Evolutionary conservation across 202 grass and related monocot species (phyloP), one percentile per base, ranked within the genome.

Genomic region (Saccharum hybrid): DNA sequence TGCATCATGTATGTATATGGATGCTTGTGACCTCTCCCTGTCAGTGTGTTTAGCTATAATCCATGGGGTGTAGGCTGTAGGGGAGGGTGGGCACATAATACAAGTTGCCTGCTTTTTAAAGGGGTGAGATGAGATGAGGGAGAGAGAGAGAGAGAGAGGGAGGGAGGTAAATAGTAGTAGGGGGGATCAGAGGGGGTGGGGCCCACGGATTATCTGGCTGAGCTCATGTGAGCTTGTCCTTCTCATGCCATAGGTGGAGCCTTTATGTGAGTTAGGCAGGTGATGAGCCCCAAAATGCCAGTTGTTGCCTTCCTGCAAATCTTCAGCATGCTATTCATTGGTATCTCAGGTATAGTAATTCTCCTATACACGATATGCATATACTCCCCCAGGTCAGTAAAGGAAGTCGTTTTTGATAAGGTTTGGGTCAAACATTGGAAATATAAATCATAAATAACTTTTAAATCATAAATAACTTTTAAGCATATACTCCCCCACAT

Each of bases 151-250:
- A n/a, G n/a, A n/a, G n/a, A n/a, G 57, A 11, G n/a, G 0, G 36
- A 37, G 36, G 5, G 36, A 6, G 59, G 22, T 62, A 62, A 21
- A 59, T n/a, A 59, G 9, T 60, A 60, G 21, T 60, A 23, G 52
- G 57, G 57, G 57, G 61, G 61, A 31, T 63, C 5, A 28, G 71
- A 40, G 71, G 10, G 77, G 0, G 45, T 85, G 90, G 90, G 81
- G 12, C 39, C 91, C 87, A 85, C 74, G 83, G 88, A 91, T 90
- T 91, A 94, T 94, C 87, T 89, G 87, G 91, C 90, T 94, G 85
- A 92, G 94, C 87, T 94, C 91, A 94, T 97, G 89, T 92, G 89
- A 97, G 80, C 79, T 78, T 82, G 94, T 97, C 94, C 91, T 97
- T 88, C 34, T 97, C 89, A 90, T 83, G 72, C 80, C 74, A 51